Evolutionary conservation across 768 basidiomycete species (phyloP), one percentile per base, ranked within the genome.

Genomic region (Tylopilus subfusipes): DNA sequence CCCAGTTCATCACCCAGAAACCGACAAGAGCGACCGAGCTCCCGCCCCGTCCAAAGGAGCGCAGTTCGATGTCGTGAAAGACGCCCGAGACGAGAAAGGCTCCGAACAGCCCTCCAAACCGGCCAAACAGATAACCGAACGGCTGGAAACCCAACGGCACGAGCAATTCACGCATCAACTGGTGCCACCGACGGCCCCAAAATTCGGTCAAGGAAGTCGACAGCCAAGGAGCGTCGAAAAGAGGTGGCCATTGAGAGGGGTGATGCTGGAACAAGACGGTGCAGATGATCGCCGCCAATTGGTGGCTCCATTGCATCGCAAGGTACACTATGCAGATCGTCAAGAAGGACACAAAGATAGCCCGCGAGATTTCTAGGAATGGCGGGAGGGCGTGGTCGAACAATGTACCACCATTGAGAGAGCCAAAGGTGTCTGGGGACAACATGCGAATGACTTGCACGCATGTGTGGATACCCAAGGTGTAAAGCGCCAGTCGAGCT

Each of bases 141-240:
- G 19, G 38, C 9, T n/a, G 19, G 19, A 19, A 21, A 39, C 38
- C 38, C n/a, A 19, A n/a, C 5, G 1, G 19, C 16, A 10, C 3
- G 9, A 25, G 24, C 7, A 7, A 25, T 10, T 82, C 76, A 10
- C 85, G 77, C 61, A 86, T 84, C 4, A 82, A 53, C 60, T 87
- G 85, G 58, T 89, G 87, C 87, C 88, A 89, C 19, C 78, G 70
- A 50, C 56, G 65, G 3, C 77, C 73, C 88, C 88, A 89, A 52
- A 85, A 80, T 22, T 82, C 77, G 36, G 72, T 66, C 18, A 89
- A 67, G 4, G 84, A 86, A 3, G 80, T 81, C 1, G 82, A 66
- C 10, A 64, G 39, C 78, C 79, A 88, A 4, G 87, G 87, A 6
- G 68, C 46, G 51, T 80, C 71, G 66, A 86, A 86, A 24, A 82